A percentile compares a stretch with the other conserved stretches of the same genome.
These are phyloP conservation scores for Tilletia indica DNA, from an alignment of 1,284 basidiomycete genomes.

Conservation along the genomic window DNA sequence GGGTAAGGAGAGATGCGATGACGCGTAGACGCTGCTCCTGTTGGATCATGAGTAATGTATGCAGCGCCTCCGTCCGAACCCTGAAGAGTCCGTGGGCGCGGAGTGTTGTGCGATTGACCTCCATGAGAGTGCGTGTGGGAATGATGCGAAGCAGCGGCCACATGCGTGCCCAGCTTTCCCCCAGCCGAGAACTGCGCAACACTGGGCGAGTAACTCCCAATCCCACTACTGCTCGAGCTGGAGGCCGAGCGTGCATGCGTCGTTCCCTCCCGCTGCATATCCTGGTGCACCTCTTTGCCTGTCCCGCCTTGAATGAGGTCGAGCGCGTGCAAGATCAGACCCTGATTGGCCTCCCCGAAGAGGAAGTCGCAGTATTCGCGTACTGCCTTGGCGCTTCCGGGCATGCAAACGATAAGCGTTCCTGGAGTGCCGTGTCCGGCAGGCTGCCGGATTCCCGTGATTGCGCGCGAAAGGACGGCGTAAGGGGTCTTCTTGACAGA, in stretches of 20 bases:
- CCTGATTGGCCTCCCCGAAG: slow-evolving; percentile 57
- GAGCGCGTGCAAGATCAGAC: slow-evolving; percentile 68
- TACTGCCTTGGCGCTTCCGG: slow-evolving; percentile 80
- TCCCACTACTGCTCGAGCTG: slow-evolving; percentile 15
- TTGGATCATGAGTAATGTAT: slow-evolving; percentile 68
- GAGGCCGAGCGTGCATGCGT: slow-evolving; percentile 15
- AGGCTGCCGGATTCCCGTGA: slow-evolving; percentile 66
- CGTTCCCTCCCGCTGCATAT: slow-evolving; percentile 23
- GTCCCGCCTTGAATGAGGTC: slow-evolving; percentile 71
- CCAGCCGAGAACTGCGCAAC: slow-evolving; percentile 16
- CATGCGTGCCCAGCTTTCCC: slow-evolving; percentile 12
- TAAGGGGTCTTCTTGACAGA: slow-evolving; percentile 74
- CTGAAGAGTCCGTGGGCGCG: slow-evolving; percentile 16
- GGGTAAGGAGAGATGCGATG: slow-evolving; percentile 70
- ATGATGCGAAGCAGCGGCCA: slow-evolving; percentile 10
- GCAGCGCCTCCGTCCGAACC: slow-evolving; percentile 57
- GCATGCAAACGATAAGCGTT: slow-evolving; percentile 74
- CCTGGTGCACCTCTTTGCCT: slow-evolving; percentile 65
- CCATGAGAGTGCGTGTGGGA: slow-evolving; percentile 21
- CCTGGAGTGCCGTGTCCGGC: slow-evolving; percentile 56
- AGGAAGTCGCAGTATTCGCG: slow-evolving; percentile 72
- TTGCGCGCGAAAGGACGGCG: slow-evolving; percentile 75
- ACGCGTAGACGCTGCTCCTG: slow-evolving; percentile 49
- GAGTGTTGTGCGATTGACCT: background rate
- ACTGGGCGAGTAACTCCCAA: slow-evolving; percentile 1